A percentile compares a stretch with the other conserved stretches of the same genome.
Evolutionary conservation across 495 filamentous ascomycete species (phyloP).

Genomic region (Penicillium antarcticum): DNA sequence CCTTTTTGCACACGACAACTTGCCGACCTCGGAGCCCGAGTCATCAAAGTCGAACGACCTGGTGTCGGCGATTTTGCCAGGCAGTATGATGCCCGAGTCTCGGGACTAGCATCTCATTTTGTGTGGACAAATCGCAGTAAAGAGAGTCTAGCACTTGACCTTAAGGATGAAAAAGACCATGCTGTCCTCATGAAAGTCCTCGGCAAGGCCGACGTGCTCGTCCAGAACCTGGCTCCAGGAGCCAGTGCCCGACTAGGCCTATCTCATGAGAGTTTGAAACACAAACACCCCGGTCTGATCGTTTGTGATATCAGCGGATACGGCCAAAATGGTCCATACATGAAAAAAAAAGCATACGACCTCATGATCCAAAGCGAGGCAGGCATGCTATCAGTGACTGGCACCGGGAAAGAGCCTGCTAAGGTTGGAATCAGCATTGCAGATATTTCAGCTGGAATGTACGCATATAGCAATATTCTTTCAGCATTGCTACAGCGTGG

Average conservation of each 20-base stretch:
- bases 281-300: constrained; percentile 40
- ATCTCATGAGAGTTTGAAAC: constrained; percentile 38
- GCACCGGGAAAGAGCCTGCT: constrained; percentile 41
- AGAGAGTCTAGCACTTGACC: constrained; percentile 45
- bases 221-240: constrained; percentile 51
- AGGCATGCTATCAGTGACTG: constrained; percentile 49
- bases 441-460: constrained; percentile 49
- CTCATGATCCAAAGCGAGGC: constrained; percentile 54
- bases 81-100: constrained; percentile 45
- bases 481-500: constrained; percentile 45
- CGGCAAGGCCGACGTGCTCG: constrained; percentile 45
- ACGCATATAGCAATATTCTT: constrained; percentile 49
- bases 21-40: constrained; percentile 49
- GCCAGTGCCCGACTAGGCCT: constrained; percentile 46
- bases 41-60: constrained; percentile 52
- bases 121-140: constrained; percentile 54
- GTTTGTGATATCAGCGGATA: constrained; percentile 54
- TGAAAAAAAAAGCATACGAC: constrained; percentile 55
- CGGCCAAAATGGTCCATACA: constrained; percentile 47
- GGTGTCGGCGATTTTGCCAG: constrained; percentile 49
- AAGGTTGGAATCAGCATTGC: constrained; percentile 53
- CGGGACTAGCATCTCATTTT: constrained; percentile 49
- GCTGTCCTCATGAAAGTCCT: constrained; percentile 41
- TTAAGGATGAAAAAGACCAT: constrained; percentile 42
- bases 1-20: constrained; percentile 52